Evolutionary conservation across 1,284 basidiomycete genomes (phyloP).

Genomic region (Leccinum fuscescens): DNA sequence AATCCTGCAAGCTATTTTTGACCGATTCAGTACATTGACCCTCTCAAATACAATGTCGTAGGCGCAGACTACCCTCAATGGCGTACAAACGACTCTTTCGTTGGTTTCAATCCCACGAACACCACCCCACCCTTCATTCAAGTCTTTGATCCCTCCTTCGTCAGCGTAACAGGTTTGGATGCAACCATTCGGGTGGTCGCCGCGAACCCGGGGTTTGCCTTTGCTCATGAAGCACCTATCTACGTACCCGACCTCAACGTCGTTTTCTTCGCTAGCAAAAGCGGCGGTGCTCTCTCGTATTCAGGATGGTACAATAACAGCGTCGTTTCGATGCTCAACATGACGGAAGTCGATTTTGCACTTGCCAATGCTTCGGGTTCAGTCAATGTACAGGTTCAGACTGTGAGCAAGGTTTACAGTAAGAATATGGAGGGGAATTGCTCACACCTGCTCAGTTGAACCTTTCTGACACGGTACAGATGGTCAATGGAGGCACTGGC

Average conservation of each 20-base stretch:
- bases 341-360: constrained; percentile 44
- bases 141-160: constrained; percentile 61
- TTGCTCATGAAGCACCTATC: constrained; percentile 75
- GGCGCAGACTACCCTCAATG: constrained; percentile 35
- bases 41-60: constrained; percentile 44
- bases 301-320: constrained; percentile 47
- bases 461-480: constrained; percentile 51
- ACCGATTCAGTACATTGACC: constrained; percentile 43
- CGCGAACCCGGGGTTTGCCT: constrained; percentile 55
- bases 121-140: constrained; percentile 63
- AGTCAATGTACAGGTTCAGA: constrained; percentile 55
- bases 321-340: constrained; percentile 44
- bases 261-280: constrained; percentile 52
- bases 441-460: constrained; percentile 38
- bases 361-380: constrained; percentile 34
- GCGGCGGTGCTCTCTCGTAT: constrained; percentile 41
- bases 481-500: constrained; percentile 77
- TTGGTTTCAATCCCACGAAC: constrained; percentile 47
- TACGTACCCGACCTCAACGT: constrained; percentile 60
- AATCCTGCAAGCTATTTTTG: constrained; percentile 34
- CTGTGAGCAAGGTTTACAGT: constrained; percentile 38
- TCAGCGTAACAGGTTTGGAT: constrained; percentile 54
- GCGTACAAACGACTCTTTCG: constrained; percentile 37
- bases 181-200: constrained; percentile 61
- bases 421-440: background rate